phyloP scores from a whole-genome alignment of 1,139 yeast genomes.

The Torulaspora globosa region DNA sequence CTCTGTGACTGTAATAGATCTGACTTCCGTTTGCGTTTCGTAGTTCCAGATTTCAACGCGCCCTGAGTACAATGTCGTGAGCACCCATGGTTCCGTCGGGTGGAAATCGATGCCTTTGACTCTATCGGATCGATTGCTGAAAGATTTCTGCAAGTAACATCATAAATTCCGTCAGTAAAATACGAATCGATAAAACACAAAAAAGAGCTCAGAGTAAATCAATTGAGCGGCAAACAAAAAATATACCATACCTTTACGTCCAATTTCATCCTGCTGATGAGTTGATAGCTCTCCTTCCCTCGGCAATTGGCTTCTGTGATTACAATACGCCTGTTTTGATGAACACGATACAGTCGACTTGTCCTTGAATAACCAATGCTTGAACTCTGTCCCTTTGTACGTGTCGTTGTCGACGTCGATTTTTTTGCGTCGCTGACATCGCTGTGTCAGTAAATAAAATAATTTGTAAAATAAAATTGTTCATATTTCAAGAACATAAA shows the following conservation, averaged over 20 bases:
- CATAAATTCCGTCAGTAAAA: slow-evolving; percentile 2
- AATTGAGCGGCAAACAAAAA: slow-evolving; percentile 1
- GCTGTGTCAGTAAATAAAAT: slow-evolving; percentile 3
- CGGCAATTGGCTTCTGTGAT: background rate
- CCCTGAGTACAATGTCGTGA: slow-evolving; percentile 80
- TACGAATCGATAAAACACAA: background rate
- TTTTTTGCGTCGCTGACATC: background rate
- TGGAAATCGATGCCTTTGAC: slow-evolving; percentile 98
- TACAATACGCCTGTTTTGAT: background rate
- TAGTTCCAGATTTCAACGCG: slow-evolving; percentile 88
- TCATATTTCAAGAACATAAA: too few species aligned
- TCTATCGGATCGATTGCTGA: slow-evolving; percentile 67
- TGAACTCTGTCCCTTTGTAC: background rate
- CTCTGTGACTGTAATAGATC: slow-evolving; percentile 81
- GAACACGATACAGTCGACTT: slow-evolving; percentile 7
- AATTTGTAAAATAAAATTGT: background rate
- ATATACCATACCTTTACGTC: slow-evolving; percentile 31
- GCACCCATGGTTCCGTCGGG: slow-evolving; percentile 95
- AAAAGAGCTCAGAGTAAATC: background rate
- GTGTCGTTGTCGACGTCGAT: background rate
- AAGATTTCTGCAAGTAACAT: slow-evolving; percentile 27
- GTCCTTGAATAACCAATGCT: slow-evolving; percentile 11
- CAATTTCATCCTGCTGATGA: slow-evolving; percentile 26
- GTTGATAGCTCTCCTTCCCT: slow-evolving; percentile 10
- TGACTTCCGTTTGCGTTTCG: slow-evolving; percentile 65